Evolutionary conservation across 345 rosid genomes (phyloP).

Genomic region (Dimocarpus longan): DNA sequence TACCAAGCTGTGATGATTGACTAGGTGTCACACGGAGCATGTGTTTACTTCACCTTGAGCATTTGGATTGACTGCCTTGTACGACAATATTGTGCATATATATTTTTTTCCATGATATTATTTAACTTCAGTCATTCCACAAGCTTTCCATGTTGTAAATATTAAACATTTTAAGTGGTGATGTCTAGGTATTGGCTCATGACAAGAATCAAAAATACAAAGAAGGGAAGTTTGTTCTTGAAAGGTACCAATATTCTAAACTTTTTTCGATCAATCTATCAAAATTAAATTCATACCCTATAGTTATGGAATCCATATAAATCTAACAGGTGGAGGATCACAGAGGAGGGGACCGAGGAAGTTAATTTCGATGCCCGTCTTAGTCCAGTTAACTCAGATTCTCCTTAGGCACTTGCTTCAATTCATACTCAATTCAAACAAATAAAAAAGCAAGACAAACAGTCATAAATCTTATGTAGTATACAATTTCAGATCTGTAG

Average conservation of each 20-base stretch:
- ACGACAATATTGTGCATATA: too few species aligned
- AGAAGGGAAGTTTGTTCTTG: conserved; percentile 53
- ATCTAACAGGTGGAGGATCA: conserved; percentile 43
- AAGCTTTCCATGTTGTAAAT: background rate
- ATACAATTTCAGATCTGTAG: conserved; percentile 1
- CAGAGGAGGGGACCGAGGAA: conserved; percentile 33
- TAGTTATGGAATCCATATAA: background rate
- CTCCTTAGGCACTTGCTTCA: conserved; percentile 15
- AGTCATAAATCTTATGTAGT: conserved; percentile 1
- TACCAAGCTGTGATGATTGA: too few species aligned
- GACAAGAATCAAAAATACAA: conserved; percentile 46
- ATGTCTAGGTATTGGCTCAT: conserved; percentile 39
- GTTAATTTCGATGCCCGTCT: conserved; percentile 32
- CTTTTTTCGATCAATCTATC: background rate
- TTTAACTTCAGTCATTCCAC: background rate
- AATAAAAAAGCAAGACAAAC: background rate
- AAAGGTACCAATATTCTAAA: conserved; percentile 32
- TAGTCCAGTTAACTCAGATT: conserved; percentile 32
- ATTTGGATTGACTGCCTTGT: background rate
- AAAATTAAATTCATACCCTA: background rate
- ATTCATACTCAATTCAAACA: background rate
- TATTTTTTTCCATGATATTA: background rate
- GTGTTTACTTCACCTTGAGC: background rate
- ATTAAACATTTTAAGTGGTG: background rate
- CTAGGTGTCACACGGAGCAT: too few species aligned